A percentile compares a stretch with the other conserved stretches of the same genome.
Evolutionary conservation across 331 rosid genomes (phyloP).

Genomic region (Cydonia oblonga): DNA sequence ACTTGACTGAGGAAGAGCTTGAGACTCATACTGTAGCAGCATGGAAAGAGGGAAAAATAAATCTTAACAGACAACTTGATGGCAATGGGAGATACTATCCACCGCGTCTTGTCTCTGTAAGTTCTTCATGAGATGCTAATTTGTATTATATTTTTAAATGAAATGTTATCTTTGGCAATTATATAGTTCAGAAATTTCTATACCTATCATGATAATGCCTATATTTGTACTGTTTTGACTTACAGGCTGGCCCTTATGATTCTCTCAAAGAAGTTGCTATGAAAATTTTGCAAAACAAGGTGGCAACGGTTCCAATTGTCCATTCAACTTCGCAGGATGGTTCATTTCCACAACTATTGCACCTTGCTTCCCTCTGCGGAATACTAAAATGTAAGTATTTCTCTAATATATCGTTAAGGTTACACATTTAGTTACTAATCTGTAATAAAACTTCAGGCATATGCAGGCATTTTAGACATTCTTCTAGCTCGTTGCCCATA

Average conservation of each 20-base stretch:
- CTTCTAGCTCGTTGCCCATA: conserved; percentile 62
- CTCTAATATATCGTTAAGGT: conserved; percentile 1
- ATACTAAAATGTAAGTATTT: conserved; percentile 59
- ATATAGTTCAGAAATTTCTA: not conserved
- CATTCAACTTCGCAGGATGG: conserved; percentile 60
- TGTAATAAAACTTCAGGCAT: conserved; percentile 50
- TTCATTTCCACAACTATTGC: conserved; percentile 76
- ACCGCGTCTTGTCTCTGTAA: conserved; percentile 47
- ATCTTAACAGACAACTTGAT: conserved; percentile 27
- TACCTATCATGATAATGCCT: not conserved
- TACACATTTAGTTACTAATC: conserved; percentile 29
- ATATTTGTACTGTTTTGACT: not conserved
- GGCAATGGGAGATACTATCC: conserved; percentile 37
- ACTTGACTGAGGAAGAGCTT: conserved; percentile 74
- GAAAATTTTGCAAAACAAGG: conserved; percentile 74
- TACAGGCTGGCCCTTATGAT: conserved; percentile 83
- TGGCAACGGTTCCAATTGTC: conserved; percentile 78
- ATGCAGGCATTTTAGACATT: conserved; percentile 67
- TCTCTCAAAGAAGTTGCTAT: conserved; percentile 69
- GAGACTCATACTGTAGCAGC: conserved; percentile 80
- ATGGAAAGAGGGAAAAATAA: conserved; percentile 71
- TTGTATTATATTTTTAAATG: not conserved
- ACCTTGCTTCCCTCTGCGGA: conserved; percentile 86
- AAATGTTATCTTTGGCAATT: not conserved
- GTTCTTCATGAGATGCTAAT: conserved; percentile 15